Evolutionary conservation across 306 rosid species (phyloP), one percentile per base, ranked within the genome.

Genomic region (Pachyrhizus erosus): DNA sequence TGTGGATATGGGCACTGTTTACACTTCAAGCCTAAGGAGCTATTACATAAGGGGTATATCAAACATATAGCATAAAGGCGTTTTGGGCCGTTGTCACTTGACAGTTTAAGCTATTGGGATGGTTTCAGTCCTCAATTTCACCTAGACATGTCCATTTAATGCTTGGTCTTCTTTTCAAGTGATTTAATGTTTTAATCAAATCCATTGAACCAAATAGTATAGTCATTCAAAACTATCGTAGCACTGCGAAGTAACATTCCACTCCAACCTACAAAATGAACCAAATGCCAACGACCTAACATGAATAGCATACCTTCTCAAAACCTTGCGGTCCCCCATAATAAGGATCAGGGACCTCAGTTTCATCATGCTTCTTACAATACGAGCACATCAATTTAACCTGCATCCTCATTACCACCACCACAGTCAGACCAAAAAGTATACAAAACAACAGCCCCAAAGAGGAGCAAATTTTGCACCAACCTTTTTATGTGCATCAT

Each of bases 331-430:
- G 86, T 54, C 98, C 98, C 14, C 98, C 99, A 82, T 87, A 93
- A 82, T 93, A 95, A 64, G 99, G 99, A 86, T 95, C 99, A 0
- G 99, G 99, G 39, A 93, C 96, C 87, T 95, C 98, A 70, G 89
- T 88, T 89, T 91, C 94, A 64, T 89, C 84, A 4, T 91, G 97
- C 79, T 82, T 85, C 83, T 86, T 90, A 75, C 99, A 95, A 82
- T 89, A 95, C 7, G 98, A 93, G 82, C 96, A 95, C 96, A 95
- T 91, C 84, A 95, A 88, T 78, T 89, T 93, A 68, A 95, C 94
- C 99, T 91, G 88, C 83, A 64, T 31, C 45, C n/a, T n/a, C n/a
- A n/a, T n/a, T n/a, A 64, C 17, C 70, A 82, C 23, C 70, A 74
- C 43, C 71, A 65, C 21, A 76, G 21, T 68, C 57, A 42, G 15